Conservation (phyloP, 345 rosid species). For the Gossypium australe region DNA sequence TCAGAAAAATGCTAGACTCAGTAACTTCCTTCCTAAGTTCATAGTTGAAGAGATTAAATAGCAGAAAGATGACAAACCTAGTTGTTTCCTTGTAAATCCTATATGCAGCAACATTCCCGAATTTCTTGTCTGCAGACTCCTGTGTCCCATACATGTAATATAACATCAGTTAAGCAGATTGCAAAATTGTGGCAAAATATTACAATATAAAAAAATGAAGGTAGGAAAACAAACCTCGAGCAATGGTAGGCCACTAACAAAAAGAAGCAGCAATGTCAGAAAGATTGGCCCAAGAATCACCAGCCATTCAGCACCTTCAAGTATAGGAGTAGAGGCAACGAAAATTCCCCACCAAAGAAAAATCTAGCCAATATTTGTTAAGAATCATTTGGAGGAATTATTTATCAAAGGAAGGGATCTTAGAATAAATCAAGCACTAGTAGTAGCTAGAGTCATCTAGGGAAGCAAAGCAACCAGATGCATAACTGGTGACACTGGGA, state of each 20-base stretch:
- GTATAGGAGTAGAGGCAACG: conserved; percentile 66
- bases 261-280: conserved; percentile 77
- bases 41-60: background rate
- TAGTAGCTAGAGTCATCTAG: background rate
- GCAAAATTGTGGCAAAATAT: background rate
- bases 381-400: background rate
- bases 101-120: conserved; percentile 57
- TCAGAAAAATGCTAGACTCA: conserved; percentile 1
- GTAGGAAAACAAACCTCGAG: conserved; percentile 62
- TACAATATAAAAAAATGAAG: background rate
- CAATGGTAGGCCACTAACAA: conserved; percentile 82
- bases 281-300: conserved; percentile 79
- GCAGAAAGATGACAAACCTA: conserved; percentile 36
- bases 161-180: background rate
- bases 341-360: conserved; percentile 92
- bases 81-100: conserved; percentile 66
- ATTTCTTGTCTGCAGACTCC: conserved; percentile 83
- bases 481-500: background rate
- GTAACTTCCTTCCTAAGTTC: conserved; percentile 1
- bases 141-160: conserved; percentile 23
- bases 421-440: background rate
- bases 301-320: conserved; percentile 75
- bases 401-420: background rate
- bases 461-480: conserved; percentile 1
- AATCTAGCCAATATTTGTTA: conserved; percentile 41